These are phyloP conservation scores for Schoenoplectus triqueter DNA, from an alignment of 202 grass and related monocot genomes.

Conservation along the genomic window DNA sequence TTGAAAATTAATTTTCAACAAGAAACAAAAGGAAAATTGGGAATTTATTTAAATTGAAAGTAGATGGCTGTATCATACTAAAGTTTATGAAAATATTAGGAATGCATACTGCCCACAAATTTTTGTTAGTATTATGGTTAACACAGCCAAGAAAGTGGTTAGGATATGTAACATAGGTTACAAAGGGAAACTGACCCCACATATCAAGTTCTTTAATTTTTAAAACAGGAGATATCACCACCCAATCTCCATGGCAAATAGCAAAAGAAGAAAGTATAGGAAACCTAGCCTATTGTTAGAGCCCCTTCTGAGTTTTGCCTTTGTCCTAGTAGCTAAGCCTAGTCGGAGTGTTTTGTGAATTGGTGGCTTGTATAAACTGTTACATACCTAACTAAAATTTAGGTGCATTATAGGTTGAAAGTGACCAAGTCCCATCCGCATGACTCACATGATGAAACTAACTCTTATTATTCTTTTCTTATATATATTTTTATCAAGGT, in stretches of 20 bases:
- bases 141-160: constrained; percentile 11
- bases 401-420: background rate
- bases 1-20: background rate
- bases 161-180: background rate
- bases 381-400: constrained; percentile 23
- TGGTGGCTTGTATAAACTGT: constrained; percentile 3
- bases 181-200: background rate
- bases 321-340: background rate
- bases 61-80: too few relatives aligned
- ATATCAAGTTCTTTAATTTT: constrained; percentile 15
- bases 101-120: background rate
- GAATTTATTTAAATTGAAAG: too few relatives aligned
- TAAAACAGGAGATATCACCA: background rate
- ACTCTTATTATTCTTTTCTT: background rate
- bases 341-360: background rate
- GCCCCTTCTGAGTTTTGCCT: background rate
- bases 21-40: background rate
- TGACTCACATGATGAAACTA: constrained; percentile 14
- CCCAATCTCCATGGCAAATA: constrained; percentile 7
- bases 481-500: background rate
- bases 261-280: background rate
- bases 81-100: too few relatives aligned
- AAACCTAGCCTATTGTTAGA: constrained; percentile 16
- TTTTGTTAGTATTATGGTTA: background rate
- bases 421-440: background rate